Percentiles rank a stretch among this genome's conserved stretches.
These are phyloP conservation scores for Geosmithia morbida DNA, from an alignment of 2,329 filamentous ascomycete species.

Conservation along the genomic window DNA sequence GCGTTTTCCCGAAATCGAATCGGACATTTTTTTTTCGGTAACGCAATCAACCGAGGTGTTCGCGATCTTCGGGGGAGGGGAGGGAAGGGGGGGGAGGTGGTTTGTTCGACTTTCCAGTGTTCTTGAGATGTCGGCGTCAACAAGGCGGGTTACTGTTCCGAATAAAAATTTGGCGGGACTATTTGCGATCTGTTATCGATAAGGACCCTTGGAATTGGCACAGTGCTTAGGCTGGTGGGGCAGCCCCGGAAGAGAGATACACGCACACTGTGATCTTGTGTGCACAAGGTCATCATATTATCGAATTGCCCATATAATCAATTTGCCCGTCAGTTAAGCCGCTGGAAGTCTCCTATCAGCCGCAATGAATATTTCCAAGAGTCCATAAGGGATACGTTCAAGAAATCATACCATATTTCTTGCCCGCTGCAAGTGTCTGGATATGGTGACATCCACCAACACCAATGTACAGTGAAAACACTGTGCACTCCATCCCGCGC, in stretches of 20 bases:
- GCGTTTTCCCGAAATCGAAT: conserved; percentile 25
- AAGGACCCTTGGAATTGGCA: background rate
- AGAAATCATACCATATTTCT: too few relatives aligned
- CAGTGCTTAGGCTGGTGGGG: background rate
- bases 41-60: background rate
- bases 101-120: background rate
- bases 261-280: background rate
- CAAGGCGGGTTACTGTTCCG: background rate
- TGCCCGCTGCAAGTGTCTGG: too few relatives aligned
- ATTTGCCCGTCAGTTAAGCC: too few relatives aligned
- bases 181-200: background rate
- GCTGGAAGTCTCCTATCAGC: too few relatives aligned
- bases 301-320: too few relatives aligned
- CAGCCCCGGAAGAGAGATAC: background rate
- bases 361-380: too few relatives aligned
- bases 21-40: conserved; percentile 19
- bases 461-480: background rate
- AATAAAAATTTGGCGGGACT: conserved; percentile 1
- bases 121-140: background rate
- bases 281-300: background rate
- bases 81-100: background rate
- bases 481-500: background rate
- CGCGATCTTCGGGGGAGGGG: background rate
- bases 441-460: too few relatives aligned
- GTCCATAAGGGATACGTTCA: too few relatives aligned